phyloP scores from a whole-genome alignment of 176 grass and related monocot genomes.

The Olyra latifolia region DNA sequence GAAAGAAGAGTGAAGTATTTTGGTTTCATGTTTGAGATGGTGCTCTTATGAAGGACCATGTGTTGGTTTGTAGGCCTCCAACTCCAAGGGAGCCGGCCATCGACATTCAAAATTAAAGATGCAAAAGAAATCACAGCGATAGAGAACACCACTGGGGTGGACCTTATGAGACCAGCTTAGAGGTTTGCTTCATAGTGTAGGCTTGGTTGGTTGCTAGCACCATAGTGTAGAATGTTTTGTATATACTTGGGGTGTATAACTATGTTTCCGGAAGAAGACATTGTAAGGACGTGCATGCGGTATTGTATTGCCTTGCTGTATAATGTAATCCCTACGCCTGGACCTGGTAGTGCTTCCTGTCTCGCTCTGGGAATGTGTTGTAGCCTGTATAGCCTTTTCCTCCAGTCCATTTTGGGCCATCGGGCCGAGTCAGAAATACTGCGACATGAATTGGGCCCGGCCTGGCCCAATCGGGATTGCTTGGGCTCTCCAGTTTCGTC shows the following conservation, averaged over 20 bases:
- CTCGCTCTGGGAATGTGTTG: no score
- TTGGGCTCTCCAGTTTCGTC: neutral
- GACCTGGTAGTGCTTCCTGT: no score
- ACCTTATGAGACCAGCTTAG: neutral
- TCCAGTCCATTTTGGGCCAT: no score
- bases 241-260: slow-evolving; percentile 10
- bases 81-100: slow-evolving; percentile 21
- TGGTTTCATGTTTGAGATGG: neutral
- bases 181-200: neutral
- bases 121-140: slow-evolving; percentile 52
- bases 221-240: slow-evolving; percentile 19
- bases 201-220: neutral
- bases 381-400: no score
- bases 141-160: neutral
- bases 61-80: slow-evolving; percentile 45
- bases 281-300: neutral
- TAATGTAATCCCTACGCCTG: no score
- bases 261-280: neutral
- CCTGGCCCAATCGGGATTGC: neutral
- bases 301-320: no score
- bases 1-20: neutral
- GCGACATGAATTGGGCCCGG: neutral
- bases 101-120: slow-evolving; percentile 46
- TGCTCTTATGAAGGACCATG: neutral
- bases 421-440: no score